Evolutionary conservation across 495 filamentous ascomycete species (phyloP), one percentile per base, ranked within the genome.

Genomic region (Bacidia rubella): DNA sequence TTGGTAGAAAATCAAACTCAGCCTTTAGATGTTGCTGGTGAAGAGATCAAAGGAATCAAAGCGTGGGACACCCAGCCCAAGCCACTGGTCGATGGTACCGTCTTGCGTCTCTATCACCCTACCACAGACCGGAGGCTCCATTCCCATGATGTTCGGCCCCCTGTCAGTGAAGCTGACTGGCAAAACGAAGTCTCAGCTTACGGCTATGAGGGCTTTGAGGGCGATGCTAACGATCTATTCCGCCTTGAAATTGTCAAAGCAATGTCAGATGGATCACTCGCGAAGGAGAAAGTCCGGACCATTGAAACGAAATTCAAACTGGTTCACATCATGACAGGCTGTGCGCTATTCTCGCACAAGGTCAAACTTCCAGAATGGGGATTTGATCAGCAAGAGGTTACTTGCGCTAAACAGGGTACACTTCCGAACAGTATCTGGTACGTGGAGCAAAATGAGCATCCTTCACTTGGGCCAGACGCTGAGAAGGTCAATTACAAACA

Each of bases 161-260:
- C 92, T 11, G 82, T 98, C 55, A 94, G 86, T 20, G 92, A 98
- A 63, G 90, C 87, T 2, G 92, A 98, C 4, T 98, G 92, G 92
- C 92, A 98, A 63, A 94, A 90, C 59, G 92, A 98, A 66, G 87
- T 96, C 12, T 96, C 92, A 5, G 92, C 92, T 15, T 98, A 98
- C 65, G 92, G 92, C 24, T 96, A 95, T 57, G 89, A 95, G 65
- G 93, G 93, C 7, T 98, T 98, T 61, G 78, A 89, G 49, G 92
- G 92, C 50, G 92, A 98, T 67, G 92, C 92, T 47, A 98, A 98
- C 62, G 92, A 98, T 64, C 71, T 87, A 24, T 98, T 94, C 79
- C 83, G 87, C 24, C 74, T 98, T 54, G 92, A 98, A 65, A 97
- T 98, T 60, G 74, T 95, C 60, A 90, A 90, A 69, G 82, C 82